A percentile compares a stretch with the other conserved stretches of the same genome.
Conservation (phyloP, 768 basidiomycete species). For the Lactarius tabidus region DNA sequence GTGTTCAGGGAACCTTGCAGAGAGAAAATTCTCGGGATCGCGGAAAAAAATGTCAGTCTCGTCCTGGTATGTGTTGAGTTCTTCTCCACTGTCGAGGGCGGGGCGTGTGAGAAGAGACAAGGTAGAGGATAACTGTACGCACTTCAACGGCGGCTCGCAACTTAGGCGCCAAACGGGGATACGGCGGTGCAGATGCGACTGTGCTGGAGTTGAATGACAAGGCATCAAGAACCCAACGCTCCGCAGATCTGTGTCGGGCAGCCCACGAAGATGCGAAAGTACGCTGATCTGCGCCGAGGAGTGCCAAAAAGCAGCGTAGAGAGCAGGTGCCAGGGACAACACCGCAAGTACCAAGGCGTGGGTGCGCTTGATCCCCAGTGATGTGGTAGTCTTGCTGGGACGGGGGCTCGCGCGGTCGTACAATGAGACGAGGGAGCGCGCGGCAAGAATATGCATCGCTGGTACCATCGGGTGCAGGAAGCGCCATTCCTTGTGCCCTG, state of each 20-base stretch:
- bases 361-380: constrained; percentile 1
- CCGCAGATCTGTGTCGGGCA: constrained; percentile 46
- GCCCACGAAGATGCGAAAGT: constrained; percentile 57
- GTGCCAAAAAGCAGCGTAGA: constrained; percentile 74
- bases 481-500: constrained; percentile 96
- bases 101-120: not conserved
- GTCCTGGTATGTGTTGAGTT: constrained; percentile 59
- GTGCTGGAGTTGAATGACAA: constrained; percentile 94
- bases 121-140: constrained; percentile 15
- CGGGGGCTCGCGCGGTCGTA: constrained; percentile 18
- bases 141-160: constrained; percentile 91
- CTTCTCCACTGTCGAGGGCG: constrained; percentile 40
- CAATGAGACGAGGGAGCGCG: constrained; percentile 59
- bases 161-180: constrained; percentile 81
- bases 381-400: not conserved
- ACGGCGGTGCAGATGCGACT: constrained; percentile 75
- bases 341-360: constrained; percentile 38
- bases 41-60: constrained; percentile 81
- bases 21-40: constrained; percentile 64
- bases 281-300: constrained; percentile 75
- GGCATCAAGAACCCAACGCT: constrained; percentile 87
- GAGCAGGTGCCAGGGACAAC: constrained; percentile 53
- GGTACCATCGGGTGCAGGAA: constrained; percentile 93
- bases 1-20: constrained; percentile 55
- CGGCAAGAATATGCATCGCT: constrained; percentile 71